Evolutionary conservation across 108 stramenopile species (phyloP).

Genomic region (Parmales sp.): DNA sequence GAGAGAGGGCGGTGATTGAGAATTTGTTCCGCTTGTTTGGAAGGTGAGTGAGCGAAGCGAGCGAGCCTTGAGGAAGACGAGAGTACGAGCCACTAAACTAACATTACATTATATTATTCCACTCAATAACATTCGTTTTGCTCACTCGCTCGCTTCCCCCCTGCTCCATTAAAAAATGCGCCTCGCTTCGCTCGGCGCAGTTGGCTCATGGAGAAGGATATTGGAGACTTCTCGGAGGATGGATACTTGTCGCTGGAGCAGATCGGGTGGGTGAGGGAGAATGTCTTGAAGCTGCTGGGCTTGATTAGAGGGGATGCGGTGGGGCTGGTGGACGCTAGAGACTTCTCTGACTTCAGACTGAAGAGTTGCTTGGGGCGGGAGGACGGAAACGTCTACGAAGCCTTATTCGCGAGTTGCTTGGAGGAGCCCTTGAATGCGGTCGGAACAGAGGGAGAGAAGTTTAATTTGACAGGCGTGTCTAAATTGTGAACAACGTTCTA

Average conservation of each 20-base stretch:
- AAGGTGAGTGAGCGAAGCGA: too few relatives aligned
- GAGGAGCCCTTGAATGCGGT: too few relatives aligned
- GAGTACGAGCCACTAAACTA: too few relatives aligned
- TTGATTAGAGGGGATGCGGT: conserved; percentile 70
- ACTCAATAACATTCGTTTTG: too few relatives aligned
- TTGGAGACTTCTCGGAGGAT: conserved; percentile 74
- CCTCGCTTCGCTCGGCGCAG: too few relatives aligned
- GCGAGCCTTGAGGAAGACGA: too few relatives aligned
- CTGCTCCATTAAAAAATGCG: too few relatives aligned
- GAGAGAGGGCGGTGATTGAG: conserved; percentile 43
- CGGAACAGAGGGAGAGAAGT: too few relatives aligned
- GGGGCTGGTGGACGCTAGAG: conserved; percentile 74
- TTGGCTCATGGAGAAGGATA: conserved; percentile 68
- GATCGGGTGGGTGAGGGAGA: conserved; percentile 33
- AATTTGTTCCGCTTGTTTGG: conserved; percentile 60
- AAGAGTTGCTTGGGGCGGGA: conserved; percentile 72
- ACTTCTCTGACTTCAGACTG: conserved; percentile 74
- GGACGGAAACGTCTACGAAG: conserved; percentile 82
- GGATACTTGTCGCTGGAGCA: conserved; percentile 45
- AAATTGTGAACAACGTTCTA: too few relatives aligned
- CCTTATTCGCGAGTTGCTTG: conserved; percentile 47
- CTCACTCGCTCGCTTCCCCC: too few relatives aligned
- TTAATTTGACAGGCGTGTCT: too few relatives aligned
- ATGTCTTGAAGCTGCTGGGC: conserved; percentile 43
- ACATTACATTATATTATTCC: too few relatives aligned